phyloP scores from a whole-genome alignment of 2,329 filamentous ascomycete genomes.

The Aspergillus vadensis region DNA sequence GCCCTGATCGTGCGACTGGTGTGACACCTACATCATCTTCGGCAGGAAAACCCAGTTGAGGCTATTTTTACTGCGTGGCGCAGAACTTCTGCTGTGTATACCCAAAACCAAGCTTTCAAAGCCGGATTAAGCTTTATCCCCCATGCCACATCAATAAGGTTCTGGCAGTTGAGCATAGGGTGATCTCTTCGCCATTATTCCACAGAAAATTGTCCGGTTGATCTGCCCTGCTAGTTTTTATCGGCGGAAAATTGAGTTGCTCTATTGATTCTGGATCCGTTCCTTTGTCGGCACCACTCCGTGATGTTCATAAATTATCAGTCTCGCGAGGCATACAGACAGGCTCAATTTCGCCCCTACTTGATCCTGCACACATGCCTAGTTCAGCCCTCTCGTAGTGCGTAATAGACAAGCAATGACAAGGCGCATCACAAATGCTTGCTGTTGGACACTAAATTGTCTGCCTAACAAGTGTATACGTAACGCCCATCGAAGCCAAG shows the following conservation, averaged over 20 bases:
- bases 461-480: constrained; percentile 8
- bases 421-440: not conserved
- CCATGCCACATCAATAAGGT: constrained; percentile 16
- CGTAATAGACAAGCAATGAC: not conserved
- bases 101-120: not conserved
- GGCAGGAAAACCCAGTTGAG: not conserved
- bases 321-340: not conserved
- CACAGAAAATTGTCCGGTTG: not conserved
- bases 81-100: not conserved
- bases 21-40: not conserved
- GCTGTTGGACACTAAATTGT: not conserved
- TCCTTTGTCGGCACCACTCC: not conserved
- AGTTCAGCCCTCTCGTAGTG: not conserved
- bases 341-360: not conserved
- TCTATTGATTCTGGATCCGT: not conserved
- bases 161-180: not conserved
- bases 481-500: constrained; percentile 3
- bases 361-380: not conserved
- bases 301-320: not conserved
- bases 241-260: not conserved
- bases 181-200: not conserved
- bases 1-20: not conserved
- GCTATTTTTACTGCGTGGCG: not conserved
- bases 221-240: not conserved
- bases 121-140: constrained; percentile 5